These are phyloP conservation scores for Tulasnella calospora DNA, from an alignment of 768 basidiomycete genomes.

Conservation along the genomic window DNA sequence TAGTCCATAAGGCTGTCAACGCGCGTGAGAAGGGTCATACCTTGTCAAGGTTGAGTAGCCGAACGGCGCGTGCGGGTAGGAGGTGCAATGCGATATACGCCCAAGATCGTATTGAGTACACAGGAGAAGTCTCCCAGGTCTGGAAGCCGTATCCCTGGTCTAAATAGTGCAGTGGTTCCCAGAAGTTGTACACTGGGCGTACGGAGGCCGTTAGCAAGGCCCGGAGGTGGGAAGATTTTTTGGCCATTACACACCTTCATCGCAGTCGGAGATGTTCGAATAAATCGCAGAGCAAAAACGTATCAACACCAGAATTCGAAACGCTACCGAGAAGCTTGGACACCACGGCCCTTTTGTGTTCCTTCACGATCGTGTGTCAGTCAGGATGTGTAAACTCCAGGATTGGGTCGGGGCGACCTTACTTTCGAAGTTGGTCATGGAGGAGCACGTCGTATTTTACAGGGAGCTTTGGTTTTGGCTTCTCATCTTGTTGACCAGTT, in stretches of 20 bases:
- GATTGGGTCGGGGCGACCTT: constrained; percentile 26
- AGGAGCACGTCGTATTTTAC: constrained; percentile 40
- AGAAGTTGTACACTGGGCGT: constrained; percentile 88
- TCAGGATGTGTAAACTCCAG: constrained; percentile 23
- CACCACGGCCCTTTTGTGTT: constrained; percentile 55
- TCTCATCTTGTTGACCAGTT: background rate
- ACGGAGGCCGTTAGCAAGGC: background rate
- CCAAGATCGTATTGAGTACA: constrained; percentile 91
- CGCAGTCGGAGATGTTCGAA: constrained; percentile 89
- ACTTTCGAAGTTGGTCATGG: constrained; percentile 77
- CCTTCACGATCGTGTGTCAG: constrained; percentile 37
- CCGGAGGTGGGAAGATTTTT: background rate
- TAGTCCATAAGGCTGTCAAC: background rate
- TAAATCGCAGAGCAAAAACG: constrained; percentile 89
- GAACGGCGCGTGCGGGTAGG: constrained; percentile 52
- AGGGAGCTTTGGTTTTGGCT: background rate
- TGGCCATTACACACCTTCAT: constrained; percentile 67
- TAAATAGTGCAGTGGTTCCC: constrained; percentile 95
- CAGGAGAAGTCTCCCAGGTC: constrained; percentile 94
- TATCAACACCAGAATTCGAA: constrained; percentile 76
- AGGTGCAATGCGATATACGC: constrained; percentile 82
- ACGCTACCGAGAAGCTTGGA: constrained; percentile 76
- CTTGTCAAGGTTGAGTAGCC: constrained; percentile 48
- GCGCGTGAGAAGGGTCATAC: constrained; percentile 41
- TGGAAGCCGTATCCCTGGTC: constrained; percentile 85